A percentile compares a stretch with the other conserved stretches of the same genome.
Evolutionary conservation across 2,329 filamentous ascomycete species (phyloP).

Genomic region (Sodiomyces alkalinus): DNA sequence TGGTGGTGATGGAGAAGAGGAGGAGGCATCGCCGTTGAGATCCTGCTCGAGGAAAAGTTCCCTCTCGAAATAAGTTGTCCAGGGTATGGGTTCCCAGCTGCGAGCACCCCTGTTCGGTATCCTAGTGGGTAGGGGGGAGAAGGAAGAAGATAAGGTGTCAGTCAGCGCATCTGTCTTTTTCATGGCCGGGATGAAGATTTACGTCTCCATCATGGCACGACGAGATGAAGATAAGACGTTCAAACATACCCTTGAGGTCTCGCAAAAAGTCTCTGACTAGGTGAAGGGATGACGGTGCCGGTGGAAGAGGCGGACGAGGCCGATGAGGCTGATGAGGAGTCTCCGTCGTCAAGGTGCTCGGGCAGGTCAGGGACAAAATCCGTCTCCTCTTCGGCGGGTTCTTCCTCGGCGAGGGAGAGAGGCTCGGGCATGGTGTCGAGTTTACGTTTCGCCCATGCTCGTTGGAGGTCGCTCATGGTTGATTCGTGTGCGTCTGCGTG

Average conservation of each 20-base stretch:
- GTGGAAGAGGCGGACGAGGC: conserved; percentile 84
- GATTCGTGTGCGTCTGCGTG: no score
- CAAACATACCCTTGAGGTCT: conserved; percentile 47
- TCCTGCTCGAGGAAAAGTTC: conserved; percentile 61
- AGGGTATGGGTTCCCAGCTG: conserved; percentile 53
- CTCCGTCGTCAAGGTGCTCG: conserved; percentile 39
- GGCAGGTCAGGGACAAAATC: conserved; percentile 30
- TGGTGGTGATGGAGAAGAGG: conserved; percentile 8
- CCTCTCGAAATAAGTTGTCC: conserved; percentile 83
- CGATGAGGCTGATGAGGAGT: conserved; percentile 60
- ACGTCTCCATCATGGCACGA: no score
- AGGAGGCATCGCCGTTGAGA: conserved; percentile 18
- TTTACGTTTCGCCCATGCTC: conserved; percentile 63
- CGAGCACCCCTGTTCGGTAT: conserved; percentile 22
- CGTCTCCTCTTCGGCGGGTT: conserved; percentile 34
- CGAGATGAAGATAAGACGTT: no score
- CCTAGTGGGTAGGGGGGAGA: no score
- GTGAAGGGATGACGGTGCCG: conserved; percentile 75
- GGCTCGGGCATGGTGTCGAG: conserved; percentile 38
- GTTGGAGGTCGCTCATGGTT: conserved; percentile 68
- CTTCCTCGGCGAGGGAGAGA: conserved; percentile 36
- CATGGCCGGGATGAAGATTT: no score
- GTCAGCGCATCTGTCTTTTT: no score
- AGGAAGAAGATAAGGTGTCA: background rate
- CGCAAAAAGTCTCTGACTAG: conserved; percentile 58